Conservation (phyloP, 2,329 filamentous ascomycete species). For the Pseudocercospora musae region DNA sequence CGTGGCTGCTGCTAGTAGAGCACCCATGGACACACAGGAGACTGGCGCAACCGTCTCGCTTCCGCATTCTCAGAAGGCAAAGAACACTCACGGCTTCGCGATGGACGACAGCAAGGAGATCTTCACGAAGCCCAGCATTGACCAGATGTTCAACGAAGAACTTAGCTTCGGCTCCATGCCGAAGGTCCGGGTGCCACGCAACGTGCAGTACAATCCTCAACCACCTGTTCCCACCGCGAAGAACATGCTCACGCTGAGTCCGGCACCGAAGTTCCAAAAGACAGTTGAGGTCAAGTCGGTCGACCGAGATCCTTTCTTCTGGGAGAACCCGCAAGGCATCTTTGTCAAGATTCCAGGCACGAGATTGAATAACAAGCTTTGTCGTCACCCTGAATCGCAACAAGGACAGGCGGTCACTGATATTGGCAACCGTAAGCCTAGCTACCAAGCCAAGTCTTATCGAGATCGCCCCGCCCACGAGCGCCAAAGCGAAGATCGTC, state of each 20-base stretch:
- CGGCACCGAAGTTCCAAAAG: conserved; percentile 16
- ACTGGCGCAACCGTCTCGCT: conserved; percentile 68
- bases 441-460: conserved; percentile 12
- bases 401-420: conserved; percentile 3
- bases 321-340: conserved; percentile 23
- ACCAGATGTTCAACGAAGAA: conserved; percentile 44
- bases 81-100: conserved; percentile 24
- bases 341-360: conserved; percentile 29
- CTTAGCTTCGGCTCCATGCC: conserved; percentile 48
- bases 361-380: conserved; percentile 24
- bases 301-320: conserved; percentile 16
- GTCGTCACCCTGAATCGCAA: conserved; percentile 12
- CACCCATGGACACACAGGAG: conserved; percentile 60
- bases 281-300: conserved; percentile 17
- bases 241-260: conserved; percentile 23
- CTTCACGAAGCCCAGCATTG: conserved; percentile 41
- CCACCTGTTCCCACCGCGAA: conserved; percentile 9
- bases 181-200: conserved; percentile 31
- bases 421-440: conserved; percentile 4
- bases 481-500: conserved; percentile 13
- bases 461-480: conserved; percentile 3
- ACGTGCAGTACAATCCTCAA: conserved; percentile 23
- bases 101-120: conserved; percentile 36
- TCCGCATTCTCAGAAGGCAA: conserved; percentile 40
- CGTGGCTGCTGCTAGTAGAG: conserved; percentile 63